Evolutionary conservation across 2,329 filamentous ascomycete species (phyloP).

Genomic region (Pseudocercospora crystallina): DNA sequence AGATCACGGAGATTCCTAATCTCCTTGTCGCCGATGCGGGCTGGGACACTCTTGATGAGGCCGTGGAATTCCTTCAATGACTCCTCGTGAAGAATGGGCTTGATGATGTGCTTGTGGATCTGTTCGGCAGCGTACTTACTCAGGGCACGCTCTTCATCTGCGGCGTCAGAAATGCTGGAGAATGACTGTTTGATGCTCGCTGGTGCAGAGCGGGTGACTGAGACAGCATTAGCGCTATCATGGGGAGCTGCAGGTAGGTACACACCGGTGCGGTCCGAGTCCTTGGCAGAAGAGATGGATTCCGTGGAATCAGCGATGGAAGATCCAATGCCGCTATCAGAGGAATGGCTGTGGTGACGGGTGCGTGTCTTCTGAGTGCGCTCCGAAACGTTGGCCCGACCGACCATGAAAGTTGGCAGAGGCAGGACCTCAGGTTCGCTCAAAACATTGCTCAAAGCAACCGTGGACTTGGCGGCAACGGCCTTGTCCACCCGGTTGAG

Average conservation of each 20-base stretch:
- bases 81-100: slow-evolving; percentile 72
- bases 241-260: slow-evolving; percentile 5
- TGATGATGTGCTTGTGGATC: slow-evolving; percentile 76
- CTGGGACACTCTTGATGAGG: slow-evolving; percentile 74
- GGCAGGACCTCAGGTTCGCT: slow-evolving; percentile 51
- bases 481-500: slow-evolving; percentile 48
- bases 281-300: slow-evolving; percentile 26
- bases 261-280: slow-evolving; percentile 28
- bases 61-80: slow-evolving; percentile 77
- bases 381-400: slow-evolving; percentile 32
- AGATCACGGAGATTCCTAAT: slow-evolving; percentile 90
- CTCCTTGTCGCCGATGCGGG: slow-evolving; percentile 77
- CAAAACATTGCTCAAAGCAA: slow-evolving; percentile 41
- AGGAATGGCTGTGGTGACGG: slow-evolving; percentile 67
- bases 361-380: slow-evolving; percentile 34
- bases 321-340: slow-evolving; percentile 85
- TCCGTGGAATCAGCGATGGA: slow-evolving; percentile 58
- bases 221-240: slow-evolving; percentile 10
- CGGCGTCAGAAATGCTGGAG: slow-evolving; percentile 38
- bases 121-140: slow-evolving; percentile 70
- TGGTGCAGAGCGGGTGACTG: slow-evolving; percentile 12
- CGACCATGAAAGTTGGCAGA: slow-evolving; percentile 46
- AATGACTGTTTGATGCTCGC: slow-evolving; percentile 47
- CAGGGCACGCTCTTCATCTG: slow-evolving; percentile 54
- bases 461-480: slow-evolving; percentile 37